Conservation (phyloP, 2,329 filamentous ascomycete species). For the Bisporella sp. region DNA sequence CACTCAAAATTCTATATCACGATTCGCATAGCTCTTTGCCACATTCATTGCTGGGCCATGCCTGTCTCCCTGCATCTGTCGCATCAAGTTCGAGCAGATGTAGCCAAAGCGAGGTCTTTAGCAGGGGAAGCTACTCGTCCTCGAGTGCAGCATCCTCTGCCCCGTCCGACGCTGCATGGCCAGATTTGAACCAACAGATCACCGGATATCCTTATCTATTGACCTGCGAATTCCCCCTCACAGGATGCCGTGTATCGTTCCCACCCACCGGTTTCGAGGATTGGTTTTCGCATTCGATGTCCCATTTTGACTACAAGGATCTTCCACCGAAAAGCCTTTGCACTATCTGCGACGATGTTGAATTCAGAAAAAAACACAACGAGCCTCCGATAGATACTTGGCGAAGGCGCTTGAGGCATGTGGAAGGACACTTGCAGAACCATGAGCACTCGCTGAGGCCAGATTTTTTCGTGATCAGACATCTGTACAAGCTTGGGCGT, state of each 20-base stretch:
- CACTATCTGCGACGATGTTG: constrained; percentile 40
- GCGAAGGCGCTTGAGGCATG: constrained; percentile 40
- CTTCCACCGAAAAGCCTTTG: constrained; percentile 34
- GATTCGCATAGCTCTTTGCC: too few relatives aligned
- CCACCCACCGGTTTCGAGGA: constrained; percentile 27
- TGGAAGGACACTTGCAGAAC: constrained; percentile 34
- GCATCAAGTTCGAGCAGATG: background rate
- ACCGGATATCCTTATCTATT: constrained; percentile 9
- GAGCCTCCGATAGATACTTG: constrained; percentile 10
- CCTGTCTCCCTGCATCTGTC: too few relatives aligned
- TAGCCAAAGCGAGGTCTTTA: background rate
- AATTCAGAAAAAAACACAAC: constrained; percentile 3
- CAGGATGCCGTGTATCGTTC: constrained; percentile 33
- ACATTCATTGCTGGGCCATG: too few relatives aligned
- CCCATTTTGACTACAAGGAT: constrained; percentile 28
- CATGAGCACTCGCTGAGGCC: constrained; percentile 15
- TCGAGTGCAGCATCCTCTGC: too few relatives aligned
- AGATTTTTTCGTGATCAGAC: constrained; percentile 35
- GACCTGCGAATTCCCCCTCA: constrained; percentile 19
- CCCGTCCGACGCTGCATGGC: too few relatives aligned
- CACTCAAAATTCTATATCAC: too few relatives aligned
- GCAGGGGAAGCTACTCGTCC: too few relatives aligned
- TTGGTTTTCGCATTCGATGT: constrained; percentile 41
- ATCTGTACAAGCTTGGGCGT: constrained; percentile 25
- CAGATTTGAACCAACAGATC: too few relatives aligned